phyloP scores from a whole-genome alignment of 306 rosid genomes.

The Cyamopsis tetragonoloba region DNA sequence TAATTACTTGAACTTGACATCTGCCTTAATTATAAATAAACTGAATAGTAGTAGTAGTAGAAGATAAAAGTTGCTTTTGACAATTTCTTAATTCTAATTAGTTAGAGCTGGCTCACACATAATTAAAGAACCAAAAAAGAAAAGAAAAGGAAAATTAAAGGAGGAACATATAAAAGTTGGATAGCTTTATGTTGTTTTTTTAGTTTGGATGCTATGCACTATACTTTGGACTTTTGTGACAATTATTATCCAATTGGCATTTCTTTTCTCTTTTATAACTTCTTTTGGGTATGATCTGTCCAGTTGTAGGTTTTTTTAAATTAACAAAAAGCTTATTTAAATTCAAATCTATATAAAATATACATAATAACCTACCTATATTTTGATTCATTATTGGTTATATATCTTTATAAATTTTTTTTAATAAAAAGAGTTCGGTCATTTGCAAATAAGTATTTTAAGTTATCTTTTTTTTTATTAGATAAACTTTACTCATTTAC shows the following conservation, averaged over 20 bases:
- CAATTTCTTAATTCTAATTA: background rate
- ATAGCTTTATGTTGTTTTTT: constrained; percentile 16
- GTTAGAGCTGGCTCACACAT: background rate
- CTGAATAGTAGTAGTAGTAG: no score
- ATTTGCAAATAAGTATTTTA: no score
- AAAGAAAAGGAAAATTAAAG: background rate
- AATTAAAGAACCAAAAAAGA: background rate
- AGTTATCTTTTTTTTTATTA: no score
- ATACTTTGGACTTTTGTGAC: background rate
- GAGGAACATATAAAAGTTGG: constrained; percentile 20
- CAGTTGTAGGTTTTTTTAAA: background rate
- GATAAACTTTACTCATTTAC: no score
- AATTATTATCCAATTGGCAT: constrained; percentile 27
- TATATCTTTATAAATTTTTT: no score
- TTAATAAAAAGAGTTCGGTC: no score
- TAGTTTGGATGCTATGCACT: constrained; percentile 19
- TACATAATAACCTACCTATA: no score
- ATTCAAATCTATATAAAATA: no score
- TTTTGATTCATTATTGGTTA: no score
- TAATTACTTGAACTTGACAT: background rate
- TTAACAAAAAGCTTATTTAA: background rate
- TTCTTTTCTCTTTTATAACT: background rate
- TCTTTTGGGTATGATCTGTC: background rate
- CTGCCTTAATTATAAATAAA: background rate
- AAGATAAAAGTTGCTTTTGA: background rate